phyloP scores from a whole-genome alignment of 1,284 basidiomycete species.

The Pascua sp. region DNA sequence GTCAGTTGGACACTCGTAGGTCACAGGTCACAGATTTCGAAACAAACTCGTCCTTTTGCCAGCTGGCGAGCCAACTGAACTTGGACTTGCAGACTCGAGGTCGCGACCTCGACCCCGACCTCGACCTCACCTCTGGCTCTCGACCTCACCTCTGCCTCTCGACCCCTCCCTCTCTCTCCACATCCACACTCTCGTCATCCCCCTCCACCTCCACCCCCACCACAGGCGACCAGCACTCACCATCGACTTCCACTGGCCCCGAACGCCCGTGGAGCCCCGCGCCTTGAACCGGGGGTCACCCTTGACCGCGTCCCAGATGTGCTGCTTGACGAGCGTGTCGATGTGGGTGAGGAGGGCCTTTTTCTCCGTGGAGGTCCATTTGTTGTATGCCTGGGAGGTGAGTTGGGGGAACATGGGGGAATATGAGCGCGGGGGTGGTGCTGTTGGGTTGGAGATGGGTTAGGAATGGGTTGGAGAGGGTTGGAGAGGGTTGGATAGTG shows the following conservation, averaged over 20 bases:
- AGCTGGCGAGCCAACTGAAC: too few relatives aligned
- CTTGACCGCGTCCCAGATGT: constrained; percentile 1
- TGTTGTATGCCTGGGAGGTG: not conserved
- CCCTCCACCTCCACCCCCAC: not conserved
- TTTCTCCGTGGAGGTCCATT: not conserved
- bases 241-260: not conserved
- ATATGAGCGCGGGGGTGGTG: not conserved
- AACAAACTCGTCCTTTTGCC: too few relatives aligned
- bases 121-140: too few relatives aligned
- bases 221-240: not conserved
- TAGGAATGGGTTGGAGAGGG: too few relatives aligned
- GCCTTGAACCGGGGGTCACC: not conserved
- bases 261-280: not conserved
- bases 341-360: not conserved
- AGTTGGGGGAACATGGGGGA: too few relatives aligned
- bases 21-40: constrained; percentile 25
- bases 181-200: not conserved
- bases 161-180: too few relatives aligned
- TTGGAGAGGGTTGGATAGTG: too few relatives aligned
- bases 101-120: too few relatives aligned
- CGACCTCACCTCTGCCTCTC: too few relatives aligned
- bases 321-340: not conserved
- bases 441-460: not conserved
- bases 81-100: too few relatives aligned
- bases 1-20: constrained; percentile 89